Base-by-base conservation (phyloP, 2,329 filamentous ascomycete genomes). In the Fusarium incarnatum region DNA sequence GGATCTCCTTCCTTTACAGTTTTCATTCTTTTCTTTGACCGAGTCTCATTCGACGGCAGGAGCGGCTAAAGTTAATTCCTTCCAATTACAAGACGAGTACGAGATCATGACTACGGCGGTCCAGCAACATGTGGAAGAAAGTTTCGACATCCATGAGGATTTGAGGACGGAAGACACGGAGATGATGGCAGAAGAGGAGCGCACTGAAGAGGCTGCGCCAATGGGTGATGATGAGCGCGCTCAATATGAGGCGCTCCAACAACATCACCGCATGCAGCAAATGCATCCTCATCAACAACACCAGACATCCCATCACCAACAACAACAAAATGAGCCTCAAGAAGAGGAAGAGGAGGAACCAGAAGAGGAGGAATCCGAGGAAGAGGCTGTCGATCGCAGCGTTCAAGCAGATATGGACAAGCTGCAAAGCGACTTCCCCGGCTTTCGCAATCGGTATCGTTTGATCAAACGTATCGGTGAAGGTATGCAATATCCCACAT, bases 381-480 rank as follows among this genome's bases (percentile, higher is more conserved):
- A 89, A 25, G 89, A 93, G 53, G 80, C 83, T 16, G 85, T 93
- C 40, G 92, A 94, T 72, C 83, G 87, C 22, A 83, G 83, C 8
- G 92, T 97, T 16, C 87, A 89, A 67, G 89, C 94, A 56, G 96
- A 99, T 79, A 99, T 99, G 88, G 88, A 89, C 55, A 93, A 90
- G 72, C 89, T 99, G 60, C 91, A 95, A 74, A 85, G 89, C 56
- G 91, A 90, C 34, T 98, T 98, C 78, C 90, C 90, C 40, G 93
- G 92, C 54, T 97, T 98, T 79, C 91, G 88, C 71, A 87, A 93
- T 75, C 89, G 91, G 61, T 99, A 95, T 81, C 91, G 94, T 56
- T 83, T 99, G 57, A 96, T 99, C 78, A 98, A 98, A 81, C 91
- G 95, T 68, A 99, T 99, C 77, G 96, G 96, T 77, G 96, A 99